These are phyloP conservation scores for Rosellinia necatrix DNA, from an alignment of 2,329 filamentous ascomycete species.

Conservation along the genomic window DNA sequence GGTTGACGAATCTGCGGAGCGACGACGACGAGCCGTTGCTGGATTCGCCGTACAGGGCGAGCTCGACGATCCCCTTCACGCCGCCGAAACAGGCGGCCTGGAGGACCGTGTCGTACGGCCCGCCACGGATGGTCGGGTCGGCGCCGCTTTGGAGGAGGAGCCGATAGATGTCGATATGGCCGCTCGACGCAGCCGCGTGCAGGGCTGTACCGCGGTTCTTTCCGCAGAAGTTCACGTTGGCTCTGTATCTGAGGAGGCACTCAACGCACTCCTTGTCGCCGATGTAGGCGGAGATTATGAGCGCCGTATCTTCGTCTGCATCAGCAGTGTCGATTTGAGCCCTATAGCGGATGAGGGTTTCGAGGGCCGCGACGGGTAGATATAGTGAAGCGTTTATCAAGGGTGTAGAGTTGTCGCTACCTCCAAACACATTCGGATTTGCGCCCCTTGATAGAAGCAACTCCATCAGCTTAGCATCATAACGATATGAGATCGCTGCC, in stretches of 20 bases:
- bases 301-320: neutral
- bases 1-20: no score
- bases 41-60: neutral
- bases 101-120: neutral
- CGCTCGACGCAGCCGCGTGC: neutral
- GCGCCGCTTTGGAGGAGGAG: neutral
- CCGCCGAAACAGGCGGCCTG: neutral
- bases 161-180: neutral
- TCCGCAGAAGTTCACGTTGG: slow-evolving; percentile 3
- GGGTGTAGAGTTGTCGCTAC: neutral
- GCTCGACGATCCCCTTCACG: neutral
- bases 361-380: neutral
- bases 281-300: neutral
- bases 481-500: neutral
- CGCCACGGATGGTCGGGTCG: neutral
- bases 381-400: neutral
- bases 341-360: neutral
- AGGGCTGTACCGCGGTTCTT: neutral
- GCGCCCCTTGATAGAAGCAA: neutral
- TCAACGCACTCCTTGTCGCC: neutral
- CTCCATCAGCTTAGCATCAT: neutral
- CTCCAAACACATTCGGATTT: neutral
- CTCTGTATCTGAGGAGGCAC: neutral
- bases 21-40: no score
- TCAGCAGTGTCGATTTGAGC: neutral